Percentiles rank a stretch among this genome's conserved stretches.
These are phyloP conservation scores for Epichloe sibirici DNA, from an alignment of 2,329 filamentous ascomycete species.

Conservation along the genomic window DNA sequence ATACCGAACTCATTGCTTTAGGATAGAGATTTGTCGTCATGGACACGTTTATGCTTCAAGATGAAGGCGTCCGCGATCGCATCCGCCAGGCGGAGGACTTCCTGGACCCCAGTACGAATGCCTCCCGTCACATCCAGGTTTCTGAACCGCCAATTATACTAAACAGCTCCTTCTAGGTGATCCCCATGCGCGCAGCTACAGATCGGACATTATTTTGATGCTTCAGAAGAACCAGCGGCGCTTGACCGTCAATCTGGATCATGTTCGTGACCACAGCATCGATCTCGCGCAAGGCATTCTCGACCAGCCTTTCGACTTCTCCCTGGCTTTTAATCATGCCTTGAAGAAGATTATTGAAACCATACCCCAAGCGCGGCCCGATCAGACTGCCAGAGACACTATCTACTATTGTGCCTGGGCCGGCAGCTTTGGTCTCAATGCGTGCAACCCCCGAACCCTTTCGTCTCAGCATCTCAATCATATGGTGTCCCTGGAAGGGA, in stretches of 20 bases:
- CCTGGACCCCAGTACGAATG: conserved; percentile 72
- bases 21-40: conserved; percentile 29
- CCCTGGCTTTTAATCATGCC: conserved; percentile 77
- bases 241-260: conserved; percentile 69
- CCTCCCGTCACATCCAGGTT: background rate
- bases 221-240: conserved; percentile 54
- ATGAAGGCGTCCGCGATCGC: conserved; percentile 74
- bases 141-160: background rate
- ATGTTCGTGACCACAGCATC: conserved; percentile 75
- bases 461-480: conserved; percentile 83
- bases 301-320: conserved; percentile 77
- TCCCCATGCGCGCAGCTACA: conserved; percentile 57
- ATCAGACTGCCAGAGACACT: conserved; percentile 65
- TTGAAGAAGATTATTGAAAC: conserved; percentile 81
- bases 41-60: conserved; percentile 64
- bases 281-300: conserved; percentile 72
- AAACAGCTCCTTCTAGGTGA: conserved; percentile 26
- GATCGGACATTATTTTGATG: conserved; percentile 76
- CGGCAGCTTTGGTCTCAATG: conserved; percentile 87
- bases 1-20: background rate
- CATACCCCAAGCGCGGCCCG: conserved; percentile 60
- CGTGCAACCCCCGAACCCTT: conserved; percentile 86
- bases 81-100: conserved; percentile 85
- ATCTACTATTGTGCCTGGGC: conserved; percentile 96
- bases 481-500: conserved; percentile 95